Base-by-base conservation (phyloP, 2,329 filamentous ascomycete species). In the Arthroderma uncinatum region DNA sequence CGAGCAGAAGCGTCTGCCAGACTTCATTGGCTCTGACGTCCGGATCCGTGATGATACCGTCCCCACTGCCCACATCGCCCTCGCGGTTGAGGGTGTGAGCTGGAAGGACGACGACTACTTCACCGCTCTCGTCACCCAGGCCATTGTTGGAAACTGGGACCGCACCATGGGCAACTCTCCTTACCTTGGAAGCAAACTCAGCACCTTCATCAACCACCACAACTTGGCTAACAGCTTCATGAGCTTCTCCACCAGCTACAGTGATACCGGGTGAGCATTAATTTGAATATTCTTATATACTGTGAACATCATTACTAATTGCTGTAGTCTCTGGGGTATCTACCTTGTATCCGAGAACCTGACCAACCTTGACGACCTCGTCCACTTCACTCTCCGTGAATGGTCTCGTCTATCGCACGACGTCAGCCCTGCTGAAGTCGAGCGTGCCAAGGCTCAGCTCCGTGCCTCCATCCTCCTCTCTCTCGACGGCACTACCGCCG, bases 71-170 rank as follows among this genome's bases (percentile, higher is more conserved):
- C 92, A 98, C 82, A 95, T 98, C 67, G 93, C 94, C 70, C 90
- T 98, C 70, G 92, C 93, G 59, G 93, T 98, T 53, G 93, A 98
- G 82, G 93, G 93, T 84, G 93, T 98, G 58, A 95, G 90, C 86
- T 98, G 93, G 93, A 95, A 89, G 79, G 92, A 95, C 66, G 88
- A 94, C 62, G 92, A 97, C 78, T 98, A 98, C 83, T 98, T 96
- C 80, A 96, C 93, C 67, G 94, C 88, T 62, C 82, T 98, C 58
- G 92, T 98, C 64, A 89, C 93, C 59, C 93, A 98, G 81, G 93
- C 93, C 68, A 97, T 98, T 67, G 91, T 98, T 65, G 93, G 93
- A 72, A 98, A 98, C 85, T 98, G 95, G 85, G 93, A 98, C 79
- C 93, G 93, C 78, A 88, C 93, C 66, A 92, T 97, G 84, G 93